phyloP scores from a whole-genome alignment of 441 rosid species.

The Adansonia grandidieri region DNA sequence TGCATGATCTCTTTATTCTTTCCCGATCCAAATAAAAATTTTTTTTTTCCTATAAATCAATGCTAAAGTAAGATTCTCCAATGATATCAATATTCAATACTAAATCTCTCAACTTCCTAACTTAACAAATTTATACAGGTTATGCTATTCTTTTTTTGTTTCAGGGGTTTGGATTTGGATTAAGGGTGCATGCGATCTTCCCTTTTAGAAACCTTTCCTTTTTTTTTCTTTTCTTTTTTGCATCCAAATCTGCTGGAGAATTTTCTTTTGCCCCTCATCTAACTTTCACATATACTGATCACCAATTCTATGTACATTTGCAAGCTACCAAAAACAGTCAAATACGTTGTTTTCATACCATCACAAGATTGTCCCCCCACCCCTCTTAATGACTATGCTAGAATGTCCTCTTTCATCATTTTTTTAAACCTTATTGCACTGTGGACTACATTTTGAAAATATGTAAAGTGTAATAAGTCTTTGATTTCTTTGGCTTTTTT shows the following conservation, averaged over 20 bases:
- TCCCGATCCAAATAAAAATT: too few relatives aligned
- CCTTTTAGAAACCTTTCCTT: neutral
- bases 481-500: neutral
- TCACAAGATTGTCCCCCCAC: conserved; percentile 2
- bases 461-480: neutral
- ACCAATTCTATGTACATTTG: neutral
- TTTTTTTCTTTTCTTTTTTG: neutral
- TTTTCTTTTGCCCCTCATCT: neutral
- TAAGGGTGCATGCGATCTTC: neutral
- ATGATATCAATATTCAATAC: neutral
- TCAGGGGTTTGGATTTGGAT: neutral
- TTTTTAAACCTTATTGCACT: conserved; percentile 9
- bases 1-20: neutral
- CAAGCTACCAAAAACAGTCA: conserved; percentile 22
- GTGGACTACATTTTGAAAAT: neutral
- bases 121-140: conserved; percentile 9
- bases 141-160: neutral
- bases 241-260: neutral
- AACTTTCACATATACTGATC: conserved; percentile 3
- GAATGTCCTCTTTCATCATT: conserved; percentile 14
- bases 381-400: neutral
- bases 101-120: neutral
- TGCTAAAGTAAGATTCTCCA: conserved; percentile 10
- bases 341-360: conserved; percentile 22
- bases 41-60: neutral